Evolutionary conservation across 306 rosid species (phyloP).

Genomic region (Fragaria nilgerrensis): DNA sequence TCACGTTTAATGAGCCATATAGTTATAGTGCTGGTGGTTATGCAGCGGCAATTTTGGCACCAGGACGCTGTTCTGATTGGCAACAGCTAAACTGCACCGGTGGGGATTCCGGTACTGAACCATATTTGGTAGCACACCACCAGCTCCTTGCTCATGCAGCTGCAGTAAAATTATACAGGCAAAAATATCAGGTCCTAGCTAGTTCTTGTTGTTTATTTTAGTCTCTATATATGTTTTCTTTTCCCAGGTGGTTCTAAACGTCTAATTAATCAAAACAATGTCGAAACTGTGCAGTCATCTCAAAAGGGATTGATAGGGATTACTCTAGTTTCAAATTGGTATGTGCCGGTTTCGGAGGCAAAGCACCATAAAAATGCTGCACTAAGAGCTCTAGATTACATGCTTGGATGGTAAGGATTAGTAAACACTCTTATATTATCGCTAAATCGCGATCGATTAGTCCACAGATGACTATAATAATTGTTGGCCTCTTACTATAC

Average conservation of each 20-base stretch:
- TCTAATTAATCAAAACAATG: not conserved
- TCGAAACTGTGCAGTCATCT: constrained; percentile 6
- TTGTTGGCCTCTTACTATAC: not conserved
- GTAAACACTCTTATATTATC: too few species aligned
- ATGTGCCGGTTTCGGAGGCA: constrained; percentile 11
- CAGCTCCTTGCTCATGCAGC: constrained; percentile 61
- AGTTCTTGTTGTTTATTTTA: not conserved
- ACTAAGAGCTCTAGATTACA: constrained; percentile 22
- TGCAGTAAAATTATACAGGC: constrained; percentile 43
- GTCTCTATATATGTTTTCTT: not conserved
- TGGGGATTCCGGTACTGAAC: constrained; percentile 55
- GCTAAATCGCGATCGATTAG: too few species aligned
- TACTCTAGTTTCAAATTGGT: constrained; percentile 21
- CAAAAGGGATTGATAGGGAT: constrained; percentile 33
- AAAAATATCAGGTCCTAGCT: constrained; percentile 28
- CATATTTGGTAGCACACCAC: constrained; percentile 55
- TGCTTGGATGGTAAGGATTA: constrained; percentile 29
- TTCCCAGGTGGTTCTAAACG: not conserved
- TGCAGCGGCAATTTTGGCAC: constrained; percentile 13
- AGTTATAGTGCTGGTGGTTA: constrained; percentile 32
- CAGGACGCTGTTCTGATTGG: constrained; percentile 53
- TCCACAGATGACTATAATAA: too few species aligned
- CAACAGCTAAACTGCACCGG: constrained; percentile 33
- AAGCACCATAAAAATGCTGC: constrained; percentile 19
- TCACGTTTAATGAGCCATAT: constrained; percentile 57